These are phyloP conservation scores for Hebeloma cylindrosporum DNA, from an alignment of 768 basidiomycete species.

Conservation along the genomic window DNA sequence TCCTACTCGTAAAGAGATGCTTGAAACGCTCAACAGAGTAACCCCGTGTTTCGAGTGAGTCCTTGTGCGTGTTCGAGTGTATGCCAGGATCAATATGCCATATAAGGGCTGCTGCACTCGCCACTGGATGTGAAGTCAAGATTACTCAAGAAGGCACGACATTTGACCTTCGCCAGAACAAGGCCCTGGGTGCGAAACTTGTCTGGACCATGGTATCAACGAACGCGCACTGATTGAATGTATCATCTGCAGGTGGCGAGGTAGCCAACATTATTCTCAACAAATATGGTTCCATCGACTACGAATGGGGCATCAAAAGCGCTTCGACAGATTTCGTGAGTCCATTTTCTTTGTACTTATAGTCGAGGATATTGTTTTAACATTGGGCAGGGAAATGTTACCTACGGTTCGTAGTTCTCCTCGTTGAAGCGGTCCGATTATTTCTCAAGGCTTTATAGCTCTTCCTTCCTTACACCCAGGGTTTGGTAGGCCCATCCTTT, in stretches of 20 bases:
- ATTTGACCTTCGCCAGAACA: constrained; percentile 69
- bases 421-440: background rate
- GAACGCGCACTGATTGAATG: background rate
- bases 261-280: constrained; percentile 60
- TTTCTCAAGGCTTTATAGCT: constrained; percentile 27
- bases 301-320: constrained; percentile 62
- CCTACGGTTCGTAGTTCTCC: constrained; percentile 53
- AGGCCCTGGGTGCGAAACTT: constrained; percentile 46
- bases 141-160: constrained; percentile 35
- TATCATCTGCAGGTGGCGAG: constrained; percentile 49
- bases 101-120: constrained; percentile 61
- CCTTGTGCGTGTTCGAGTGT: background rate
- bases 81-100: background rate
- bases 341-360: constrained; percentile 4
- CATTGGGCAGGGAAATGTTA: constrained; percentile 62
- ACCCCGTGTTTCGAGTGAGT: constrained; percentile 71
- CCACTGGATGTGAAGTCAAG: constrained; percentile 60
- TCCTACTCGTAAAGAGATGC: constrained; percentile 60
- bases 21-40: constrained; percentile 58
- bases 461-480: constrained; percentile 75
- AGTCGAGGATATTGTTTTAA: constrained; percentile 1
- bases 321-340: constrained; percentile 86
- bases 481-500: constrained; percentile 41
- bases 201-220: background rate
- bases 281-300: constrained; percentile 62